Conservation (phyloP, 1,139 yeast species). For the Sugiyamaella grinbergsii region DNA sequence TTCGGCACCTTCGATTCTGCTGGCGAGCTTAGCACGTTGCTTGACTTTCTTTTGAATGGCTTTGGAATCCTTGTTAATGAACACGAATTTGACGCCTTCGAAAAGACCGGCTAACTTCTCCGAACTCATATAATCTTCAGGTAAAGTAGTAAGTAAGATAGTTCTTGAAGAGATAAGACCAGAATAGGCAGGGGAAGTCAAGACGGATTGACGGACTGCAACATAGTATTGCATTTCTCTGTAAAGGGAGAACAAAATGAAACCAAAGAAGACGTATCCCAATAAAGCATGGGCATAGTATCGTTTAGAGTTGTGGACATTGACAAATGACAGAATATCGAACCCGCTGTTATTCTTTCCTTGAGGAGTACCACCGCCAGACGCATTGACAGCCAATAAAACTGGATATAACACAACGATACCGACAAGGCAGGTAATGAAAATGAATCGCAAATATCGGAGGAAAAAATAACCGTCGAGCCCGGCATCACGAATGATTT, state of each 20-base stretch:
- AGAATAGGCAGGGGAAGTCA: conserved; percentile 79
- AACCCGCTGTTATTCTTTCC: conserved; percentile 59
- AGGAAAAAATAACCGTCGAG: conserved; percentile 87
- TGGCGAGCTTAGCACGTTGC: conserved; percentile 63
- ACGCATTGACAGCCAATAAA: conserved; percentile 82
- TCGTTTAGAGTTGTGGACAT: conserved; percentile 62
- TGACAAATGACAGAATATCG: conserved; percentile 76
- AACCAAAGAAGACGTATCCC: conserved; percentile 77
- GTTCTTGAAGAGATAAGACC: conserved; percentile 74
- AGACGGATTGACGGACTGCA: conserved; percentile 76
- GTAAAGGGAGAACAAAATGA: conserved; percentile 68
- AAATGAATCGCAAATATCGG: conserved; percentile 69
- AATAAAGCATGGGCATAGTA: conserved; percentile 86
- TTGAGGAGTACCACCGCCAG: conserved; percentile 62
- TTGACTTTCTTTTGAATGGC: conserved; percentile 59
- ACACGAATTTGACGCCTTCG: conserved; percentile 71
- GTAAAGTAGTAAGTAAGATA: conserved; percentile 77
- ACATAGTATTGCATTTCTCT: conserved; percentile 81
- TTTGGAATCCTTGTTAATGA: conserved; percentile 69
- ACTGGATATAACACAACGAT: conserved; percentile 72
- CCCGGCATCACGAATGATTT: conserved; percentile 76
- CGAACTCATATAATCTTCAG: conserved; percentile 63
- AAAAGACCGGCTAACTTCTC: conserved; percentile 60
- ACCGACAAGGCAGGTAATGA: conserved; percentile 61
- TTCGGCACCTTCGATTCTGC: conserved; percentile 70